Evolutionary conservation across 192 early-diverging fungal genomes (phyloP).

Genomic region (Rhizophagus sp.): DNA sequence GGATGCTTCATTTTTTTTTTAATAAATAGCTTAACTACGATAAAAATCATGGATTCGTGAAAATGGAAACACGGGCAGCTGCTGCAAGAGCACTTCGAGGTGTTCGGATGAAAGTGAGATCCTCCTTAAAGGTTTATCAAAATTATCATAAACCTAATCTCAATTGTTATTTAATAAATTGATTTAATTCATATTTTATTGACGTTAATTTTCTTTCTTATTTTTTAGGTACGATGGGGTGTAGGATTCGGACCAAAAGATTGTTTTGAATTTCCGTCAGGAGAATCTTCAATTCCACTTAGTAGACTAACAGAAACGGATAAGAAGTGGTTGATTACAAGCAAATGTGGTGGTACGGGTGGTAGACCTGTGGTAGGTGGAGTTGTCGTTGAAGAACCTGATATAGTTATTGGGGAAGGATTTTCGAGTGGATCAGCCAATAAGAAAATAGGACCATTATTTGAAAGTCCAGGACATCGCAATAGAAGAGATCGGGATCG

Average conservation of each 20-base stretch:
- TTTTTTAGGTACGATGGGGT: constrained; percentile 48
- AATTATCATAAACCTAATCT: constrained; percentile 14
- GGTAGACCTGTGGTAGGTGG: constrained; percentile 39
- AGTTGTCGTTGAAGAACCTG: constrained; percentile 40
- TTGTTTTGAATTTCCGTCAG: constrained; percentile 43
- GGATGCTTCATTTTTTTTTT: background rate
- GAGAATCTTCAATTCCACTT: constrained; percentile 43
- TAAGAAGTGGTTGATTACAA: constrained; percentile 38
- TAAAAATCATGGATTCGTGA: constrained; percentile 49
- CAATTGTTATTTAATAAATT: background rate
- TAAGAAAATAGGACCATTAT: constrained; percentile 12
- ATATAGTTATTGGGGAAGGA: constrained; percentile 38
- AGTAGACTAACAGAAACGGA: constrained; percentile 46
- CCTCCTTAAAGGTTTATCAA: constrained; percentile 13
- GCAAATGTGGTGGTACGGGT: constrained; percentile 43
- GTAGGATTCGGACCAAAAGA: constrained; percentile 48
- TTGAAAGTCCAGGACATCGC: background rate
- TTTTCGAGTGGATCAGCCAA: constrained; percentile 27
- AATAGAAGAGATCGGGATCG: constrained; percentile 1
- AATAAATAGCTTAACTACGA: constrained; percentile 36
- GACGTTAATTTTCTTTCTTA: background rate
- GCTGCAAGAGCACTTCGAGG: constrained; percentile 28
- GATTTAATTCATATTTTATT: background rate
- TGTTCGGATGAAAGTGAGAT: constrained; percentile 5
- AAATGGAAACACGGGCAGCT: constrained; percentile 41